Evolutionary conservation across 2,329 filamentous ascomycete species (phyloP), one percentile per base, ranked within the genome.

Genomic region (Fusarium beomiforme): DNA sequence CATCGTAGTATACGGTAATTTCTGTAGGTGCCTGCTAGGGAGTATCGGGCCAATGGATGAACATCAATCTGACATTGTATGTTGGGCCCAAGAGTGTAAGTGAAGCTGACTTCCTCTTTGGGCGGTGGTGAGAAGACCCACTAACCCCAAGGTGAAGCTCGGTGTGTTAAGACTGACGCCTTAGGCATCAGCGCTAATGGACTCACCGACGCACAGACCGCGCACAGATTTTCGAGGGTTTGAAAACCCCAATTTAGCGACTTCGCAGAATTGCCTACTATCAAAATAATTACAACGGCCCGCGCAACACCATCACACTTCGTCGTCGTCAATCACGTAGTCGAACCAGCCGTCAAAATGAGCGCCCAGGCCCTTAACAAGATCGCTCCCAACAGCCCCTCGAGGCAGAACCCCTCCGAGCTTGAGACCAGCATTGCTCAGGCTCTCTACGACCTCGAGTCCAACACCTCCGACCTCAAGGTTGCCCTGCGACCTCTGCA

Each of bases 401-500:
- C 95, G 87, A 91, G 94, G 89, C 90, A 93, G 85, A 97, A 92
- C 87, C 96, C 96, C 79, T 97, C 94, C 78, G 96, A 99, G 92
- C 92, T 98, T 80, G 96, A 99, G 93, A 91, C 90, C 86, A 93
- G 88, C 90, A 97, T 99, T 85, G 96, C 96, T 84, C 93, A 92
- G 87, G 96, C 96, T 87, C 93, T 99, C 77, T 97, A 92, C 89
- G 96, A 99, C 83, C 93, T 99, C 87, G 96, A 99, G 94, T 95
- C 91, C 89, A 98, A 98, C 92, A 97, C 96, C 83, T 89, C 94
- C 85, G 96, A 99, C 87, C 93, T 99, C 87, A 97, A 95, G 93
- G 90, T 90, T 82, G 92, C 94, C 79, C 92, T 99, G 83, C 92
- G 96, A 83, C 96, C 96, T 85, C 92, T 99, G 87, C 96, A 99